Conservation (phyloP, 2,329 filamentous ascomycete species). For the Mycosphaerella sp. region DNA sequence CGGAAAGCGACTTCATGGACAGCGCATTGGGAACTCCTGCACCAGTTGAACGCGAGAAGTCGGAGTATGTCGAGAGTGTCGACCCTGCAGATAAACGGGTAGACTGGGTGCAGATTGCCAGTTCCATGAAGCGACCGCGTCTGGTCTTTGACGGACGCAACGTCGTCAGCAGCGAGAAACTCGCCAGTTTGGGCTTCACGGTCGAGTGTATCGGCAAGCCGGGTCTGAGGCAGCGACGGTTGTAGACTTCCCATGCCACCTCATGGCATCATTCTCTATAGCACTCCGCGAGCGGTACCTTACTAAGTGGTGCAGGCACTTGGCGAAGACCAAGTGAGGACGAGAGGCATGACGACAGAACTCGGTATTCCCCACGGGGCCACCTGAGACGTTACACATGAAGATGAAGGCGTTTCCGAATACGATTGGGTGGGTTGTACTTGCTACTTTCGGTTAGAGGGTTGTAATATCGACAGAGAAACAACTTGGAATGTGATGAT, state of each 20-base stretch:
- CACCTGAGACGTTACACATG: too few species aligned
- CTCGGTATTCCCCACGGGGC: too few species aligned
- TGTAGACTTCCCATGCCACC: slow-evolving; percentile 3
- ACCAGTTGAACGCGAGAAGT: slow-evolving; percentile 4
- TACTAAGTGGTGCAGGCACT: too few species aligned
- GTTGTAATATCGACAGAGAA: too few species aligned
- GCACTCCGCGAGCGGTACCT: background rate
- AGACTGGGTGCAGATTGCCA: slow-evolving; percentile 32
- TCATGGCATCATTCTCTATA: too few species aligned
- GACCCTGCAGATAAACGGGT: slow-evolving; percentile 21
- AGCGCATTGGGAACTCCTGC: slow-evolving; percentile 18
- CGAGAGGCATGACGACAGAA: too few species aligned
- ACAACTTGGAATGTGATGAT: too few species aligned
- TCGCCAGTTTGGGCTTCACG: slow-evolving; percentile 33
- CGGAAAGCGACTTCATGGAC: slow-evolving; percentile 18
- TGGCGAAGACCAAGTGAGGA: too few species aligned
- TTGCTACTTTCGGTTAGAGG: too few species aligned
- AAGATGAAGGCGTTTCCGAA: too few species aligned
- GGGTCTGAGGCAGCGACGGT: slow-evolving; percentile 13
- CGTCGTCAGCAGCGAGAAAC: slow-evolving; percentile 30
- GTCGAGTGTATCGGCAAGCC: slow-evolving; percentile 34
- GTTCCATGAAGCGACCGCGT: slow-evolving; percentile 31
- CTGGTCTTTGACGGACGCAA: slow-evolving; percentile 36
- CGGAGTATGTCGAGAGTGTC: slow-evolving; percentile 7
- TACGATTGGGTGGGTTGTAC: too few species aligned